Conservation (phyloP, 257 asterid species). For the Solanum clarkiae region DNA sequence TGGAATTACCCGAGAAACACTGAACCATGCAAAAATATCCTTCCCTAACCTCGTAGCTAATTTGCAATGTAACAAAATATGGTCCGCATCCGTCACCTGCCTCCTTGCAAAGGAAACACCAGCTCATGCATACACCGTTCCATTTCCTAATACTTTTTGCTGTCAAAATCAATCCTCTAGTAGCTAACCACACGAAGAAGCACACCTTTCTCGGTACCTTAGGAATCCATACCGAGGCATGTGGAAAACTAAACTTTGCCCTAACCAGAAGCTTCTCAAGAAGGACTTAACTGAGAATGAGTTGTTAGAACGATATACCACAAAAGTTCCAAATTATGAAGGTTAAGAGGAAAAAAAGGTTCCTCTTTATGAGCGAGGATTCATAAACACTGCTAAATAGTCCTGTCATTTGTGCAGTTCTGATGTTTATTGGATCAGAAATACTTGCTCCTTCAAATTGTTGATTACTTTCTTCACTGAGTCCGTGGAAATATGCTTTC, state of each 20-base stretch:
- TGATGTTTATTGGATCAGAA: background rate
- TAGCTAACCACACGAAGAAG: background rate
- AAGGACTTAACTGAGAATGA: background rate
- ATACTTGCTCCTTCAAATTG: background rate
- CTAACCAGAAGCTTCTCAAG: background rate
- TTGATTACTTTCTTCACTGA: background rate
- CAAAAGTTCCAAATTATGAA: background rate
- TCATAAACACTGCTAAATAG: background rate
- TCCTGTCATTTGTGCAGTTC: background rate
- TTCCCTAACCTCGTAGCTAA: background rate
- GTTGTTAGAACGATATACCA: background rate
- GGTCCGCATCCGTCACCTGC: background rate
- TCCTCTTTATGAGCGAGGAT: background rate
- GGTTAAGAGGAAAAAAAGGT: background rate
- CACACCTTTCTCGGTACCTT: background rate
- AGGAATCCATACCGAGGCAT: background rate
- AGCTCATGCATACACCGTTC: background rate
- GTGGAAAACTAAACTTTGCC: background rate
- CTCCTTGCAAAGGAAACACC: background rate
- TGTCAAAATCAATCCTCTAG: background rate
- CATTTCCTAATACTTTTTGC: background rate
- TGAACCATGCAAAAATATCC: background rate
- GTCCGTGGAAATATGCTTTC: background rate
- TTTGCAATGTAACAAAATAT: background rate
- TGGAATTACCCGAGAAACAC: background rate